Percentiles rank a stretch among this genome's conserved stretches.
Evolutionary conservation across 1,284 basidiomycete species (phyloP).

Genomic region (Rhodotorula sp.): DNA sequence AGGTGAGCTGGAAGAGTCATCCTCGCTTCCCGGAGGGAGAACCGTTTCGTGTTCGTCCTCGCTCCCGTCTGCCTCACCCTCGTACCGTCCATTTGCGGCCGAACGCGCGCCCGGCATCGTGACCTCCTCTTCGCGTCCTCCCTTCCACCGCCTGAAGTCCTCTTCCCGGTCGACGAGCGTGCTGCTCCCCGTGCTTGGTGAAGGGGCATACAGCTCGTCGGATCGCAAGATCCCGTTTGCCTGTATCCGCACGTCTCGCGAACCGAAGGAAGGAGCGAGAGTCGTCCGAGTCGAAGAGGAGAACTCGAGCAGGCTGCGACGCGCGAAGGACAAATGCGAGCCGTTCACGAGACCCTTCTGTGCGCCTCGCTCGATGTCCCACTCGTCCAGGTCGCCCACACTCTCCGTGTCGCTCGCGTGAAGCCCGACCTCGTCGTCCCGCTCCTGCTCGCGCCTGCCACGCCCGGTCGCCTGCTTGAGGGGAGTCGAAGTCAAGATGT

Average conservation of each 20-base stretch:
- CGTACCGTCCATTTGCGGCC: not conserved
- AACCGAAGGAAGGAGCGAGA: not conserved
- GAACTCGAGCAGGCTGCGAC: slow-evolving; percentile 12
- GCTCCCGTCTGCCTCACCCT: not conserved
- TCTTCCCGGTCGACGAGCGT: slow-evolving; percentile 34
- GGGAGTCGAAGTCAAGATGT: slow-evolving; percentile 17
- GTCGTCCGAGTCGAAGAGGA: slow-evolving; percentile 5
- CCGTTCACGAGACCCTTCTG: no score
- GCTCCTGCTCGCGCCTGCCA: not conserved
- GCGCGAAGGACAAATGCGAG: slow-evolving; percentile 9
- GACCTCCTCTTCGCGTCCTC: not conserved
- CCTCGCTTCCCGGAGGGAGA: not conserved
- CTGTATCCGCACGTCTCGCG: not conserved
- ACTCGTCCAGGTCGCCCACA: slow-evolving; percentile 8
- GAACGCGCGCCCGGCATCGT: not conserved
- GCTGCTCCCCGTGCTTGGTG: slow-evolving; percentile 33
- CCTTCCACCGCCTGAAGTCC: not conserved
- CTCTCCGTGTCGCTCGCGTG: slow-evolving; percentile 33
- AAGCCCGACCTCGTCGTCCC: slow-evolving; percentile 10
- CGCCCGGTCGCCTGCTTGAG: not conserved
- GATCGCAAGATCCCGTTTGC: not conserved
- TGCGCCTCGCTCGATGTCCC: slow-evolving; percentile 1
- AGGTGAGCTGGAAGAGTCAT: slow-evolving; percentile 23
- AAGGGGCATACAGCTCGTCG: slow-evolving; percentile 19
- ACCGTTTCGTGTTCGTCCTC: slow-evolving; percentile 5